These are phyloP conservation scores for Aphanoascus verrucosus DNA, from an alignment of 2,329 filamentous ascomycete species.

Conservation along the genomic window DNA sequence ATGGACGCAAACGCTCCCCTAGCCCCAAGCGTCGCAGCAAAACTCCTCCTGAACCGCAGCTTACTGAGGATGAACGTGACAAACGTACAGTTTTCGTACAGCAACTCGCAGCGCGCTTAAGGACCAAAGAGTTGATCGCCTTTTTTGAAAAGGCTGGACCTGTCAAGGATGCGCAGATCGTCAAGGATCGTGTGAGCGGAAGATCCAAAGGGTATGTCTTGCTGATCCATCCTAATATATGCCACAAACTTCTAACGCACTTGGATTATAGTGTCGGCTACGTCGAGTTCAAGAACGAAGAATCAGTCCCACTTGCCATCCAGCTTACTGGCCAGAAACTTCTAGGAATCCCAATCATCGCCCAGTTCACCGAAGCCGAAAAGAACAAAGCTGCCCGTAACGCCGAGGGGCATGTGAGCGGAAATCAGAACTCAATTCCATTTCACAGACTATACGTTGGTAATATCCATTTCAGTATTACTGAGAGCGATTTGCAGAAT, in stretches of 20 bases:
- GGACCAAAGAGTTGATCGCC: constrained; percentile 80
- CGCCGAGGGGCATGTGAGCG: constrained; percentile 59
- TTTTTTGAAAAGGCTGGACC: constrained; percentile 94
- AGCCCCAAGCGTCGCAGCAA: constrained; percentile 35
- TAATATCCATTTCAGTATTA: constrained; percentile 99
- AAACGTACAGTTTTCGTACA: constrained; percentile 96
- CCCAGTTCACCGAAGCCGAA: constrained; percentile 95
- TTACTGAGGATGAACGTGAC: constrained; percentile 92
- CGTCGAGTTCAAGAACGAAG: constrained; percentile 96
- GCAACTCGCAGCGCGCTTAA: constrained; percentile 86
- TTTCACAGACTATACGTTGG: constrained; percentile 98
- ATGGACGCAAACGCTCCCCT: constrained; percentile 37
- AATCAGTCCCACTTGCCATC: constrained; percentile 83
- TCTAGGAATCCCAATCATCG: constrained; percentile 96
- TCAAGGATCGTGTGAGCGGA: constrained; percentile 92
- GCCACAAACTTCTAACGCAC: constrained; percentile 23
- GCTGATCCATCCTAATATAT: constrained; percentile 5
- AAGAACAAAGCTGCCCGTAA: constrained; percentile 95
- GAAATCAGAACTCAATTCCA: constrained; percentile 70
- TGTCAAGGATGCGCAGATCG: constrained; percentile 95
- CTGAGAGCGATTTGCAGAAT: constrained; percentile 86
- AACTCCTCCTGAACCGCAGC: constrained; percentile 53
- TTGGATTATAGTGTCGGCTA: constrained; percentile 71
- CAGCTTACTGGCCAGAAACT: constrained; percentile 98
- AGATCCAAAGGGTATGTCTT: constrained; percentile 83